phyloP scores from a whole-genome alignment of 2,329 filamentous ascomycete genomes.

The Beauveria bassiana region DNA sequence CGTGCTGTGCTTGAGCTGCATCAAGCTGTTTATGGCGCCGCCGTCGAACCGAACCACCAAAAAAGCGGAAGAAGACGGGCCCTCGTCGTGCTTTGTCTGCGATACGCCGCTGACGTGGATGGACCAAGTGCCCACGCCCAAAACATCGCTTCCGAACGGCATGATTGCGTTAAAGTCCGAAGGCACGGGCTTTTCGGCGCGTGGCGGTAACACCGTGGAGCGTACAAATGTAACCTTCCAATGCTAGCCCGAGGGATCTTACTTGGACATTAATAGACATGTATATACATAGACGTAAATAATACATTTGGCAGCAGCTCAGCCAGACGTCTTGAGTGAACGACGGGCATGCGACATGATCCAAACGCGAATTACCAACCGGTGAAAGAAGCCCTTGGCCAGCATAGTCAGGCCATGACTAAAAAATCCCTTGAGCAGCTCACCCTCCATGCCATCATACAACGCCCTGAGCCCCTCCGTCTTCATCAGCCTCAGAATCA shows the following conservation, averaged over 20 bases:
- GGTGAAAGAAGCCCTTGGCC: conserved; percentile 71
- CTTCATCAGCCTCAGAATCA: conserved; percentile 49
- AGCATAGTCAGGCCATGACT: conserved; percentile 83
- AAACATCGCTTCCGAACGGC: conserved; percentile 58
- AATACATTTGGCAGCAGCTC: neutral
- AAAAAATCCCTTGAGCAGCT: conserved; percentile 77
- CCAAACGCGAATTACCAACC: conserved; percentile 63
- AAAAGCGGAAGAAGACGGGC: conserved; percentile 37
- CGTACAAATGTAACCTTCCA: conserved; percentile 76
- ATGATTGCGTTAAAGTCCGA: conserved; percentile 75
- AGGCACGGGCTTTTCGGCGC: conserved; percentile 85
- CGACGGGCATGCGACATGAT: conserved; percentile 38
- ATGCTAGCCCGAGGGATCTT: conserved; percentile 39
- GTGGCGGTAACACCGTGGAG: conserved; percentile 75
- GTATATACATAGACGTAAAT: neutral
- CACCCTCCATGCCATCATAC: conserved; percentile 68
- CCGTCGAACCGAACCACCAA: conserved; percentile 34
- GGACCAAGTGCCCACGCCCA: conserved; percentile 32
- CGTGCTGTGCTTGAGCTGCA: conserved; percentile 79
- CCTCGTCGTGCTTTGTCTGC: conserved; percentile 69
- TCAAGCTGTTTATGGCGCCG: conserved; percentile 71
- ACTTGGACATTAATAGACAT: neutral
- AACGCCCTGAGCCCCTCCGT: conserved; percentile 61
- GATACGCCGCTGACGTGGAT: conserved; percentile 62
- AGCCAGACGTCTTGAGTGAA: conserved; percentile 13